Evolutionary conservation across 2,329 filamentous ascomycete genomes (phyloP), one percentile per base, ranked within the genome.

Genomic region (Didymella keratinophila): DNA sequence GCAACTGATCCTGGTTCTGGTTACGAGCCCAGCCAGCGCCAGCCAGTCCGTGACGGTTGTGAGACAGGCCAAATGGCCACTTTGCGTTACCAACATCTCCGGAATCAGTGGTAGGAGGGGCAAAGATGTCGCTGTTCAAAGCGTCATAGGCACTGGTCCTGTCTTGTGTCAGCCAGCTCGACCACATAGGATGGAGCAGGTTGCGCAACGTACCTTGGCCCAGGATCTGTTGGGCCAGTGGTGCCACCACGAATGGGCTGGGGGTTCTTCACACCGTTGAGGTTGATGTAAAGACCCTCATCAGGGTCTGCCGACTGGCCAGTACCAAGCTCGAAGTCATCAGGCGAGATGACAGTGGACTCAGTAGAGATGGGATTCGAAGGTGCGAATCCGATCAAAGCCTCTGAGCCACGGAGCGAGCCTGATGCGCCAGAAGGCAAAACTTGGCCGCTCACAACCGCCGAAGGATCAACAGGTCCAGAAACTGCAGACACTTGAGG

Each of bases 11-110:
- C 14, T 71, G 60, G 42, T 79, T 80, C 58, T 80, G 78, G 47
- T 78, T 76, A 45, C 78, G 66, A 10, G 78, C 77, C 72, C 74
- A 80, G 8, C 78, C 78, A 16, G 78, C 70, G n/a, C 71, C 71
- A 10, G 73, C 71, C 6, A 77, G 59, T 7, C 78, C 78, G 46
- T 78, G 77, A 10, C 77, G 70, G 36, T 79, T 79, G 57, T 78
- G 76, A 0, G 76, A 78, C 2, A 79, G 65, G 11, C 70, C 76
- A n/a, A 80, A 69, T 0, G 78, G 78, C 78, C 78, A 80, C 56
- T 79, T 79, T 4, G 76, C 76, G 20, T 80, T 78, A 0, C 65
- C 56, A 0, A 76, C 71, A 57, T 77, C 74, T 0, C 78, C 77
- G n/a, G 63, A 41, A 57, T 80, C 78, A 6, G 78, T 78, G 7